These are phyloP conservation scores for Bretschneidera sinensis DNA, from an alignment of 345 rosid species.

Conservation along the genomic window DNA sequence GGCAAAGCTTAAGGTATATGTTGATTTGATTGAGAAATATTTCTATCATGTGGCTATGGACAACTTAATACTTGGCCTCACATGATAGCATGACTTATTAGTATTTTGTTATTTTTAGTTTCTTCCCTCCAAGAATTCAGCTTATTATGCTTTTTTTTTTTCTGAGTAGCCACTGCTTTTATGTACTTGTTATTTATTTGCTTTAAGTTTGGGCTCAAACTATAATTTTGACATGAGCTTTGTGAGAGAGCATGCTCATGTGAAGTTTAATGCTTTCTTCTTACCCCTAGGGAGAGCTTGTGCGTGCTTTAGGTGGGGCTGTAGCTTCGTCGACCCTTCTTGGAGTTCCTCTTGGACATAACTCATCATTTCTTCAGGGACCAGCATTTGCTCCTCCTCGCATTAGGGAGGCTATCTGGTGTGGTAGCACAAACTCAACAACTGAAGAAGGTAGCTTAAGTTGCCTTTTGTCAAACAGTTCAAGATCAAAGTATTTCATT, in stretches of 20 bases:
- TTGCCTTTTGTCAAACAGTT: not conserved
- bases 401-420: constrained; percentile 97
- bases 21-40: not conserved
- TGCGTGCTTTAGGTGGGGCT: constrained; percentile 83
- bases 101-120: not conserved
- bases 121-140: not conserved
- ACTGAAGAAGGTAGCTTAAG: constrained; percentile 77
- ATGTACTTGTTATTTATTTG: too few species aligned
- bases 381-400: constrained; percentile 99
- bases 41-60: not conserved
- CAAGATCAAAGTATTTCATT: too few species aligned
- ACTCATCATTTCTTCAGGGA: constrained; percentile 98
- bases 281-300: constrained; percentile 65
- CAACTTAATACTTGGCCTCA: not conserved
- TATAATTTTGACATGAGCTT: not conserved
- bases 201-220: too few species aligned
- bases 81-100: too few species aligned
- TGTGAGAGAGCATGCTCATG: not conserved
- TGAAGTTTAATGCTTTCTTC: not conserved
- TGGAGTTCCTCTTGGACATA: constrained; percentile 95
- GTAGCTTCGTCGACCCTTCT: constrained; percentile 69
- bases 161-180: too few species aligned
- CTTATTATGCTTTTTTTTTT: too few species aligned
- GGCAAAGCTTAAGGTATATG: constrained; percentile 80
- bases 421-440: constrained; percentile 91